Conservation (phyloP, 495 filamentous ascomycete genomes). For the Podospora comata region DNA sequence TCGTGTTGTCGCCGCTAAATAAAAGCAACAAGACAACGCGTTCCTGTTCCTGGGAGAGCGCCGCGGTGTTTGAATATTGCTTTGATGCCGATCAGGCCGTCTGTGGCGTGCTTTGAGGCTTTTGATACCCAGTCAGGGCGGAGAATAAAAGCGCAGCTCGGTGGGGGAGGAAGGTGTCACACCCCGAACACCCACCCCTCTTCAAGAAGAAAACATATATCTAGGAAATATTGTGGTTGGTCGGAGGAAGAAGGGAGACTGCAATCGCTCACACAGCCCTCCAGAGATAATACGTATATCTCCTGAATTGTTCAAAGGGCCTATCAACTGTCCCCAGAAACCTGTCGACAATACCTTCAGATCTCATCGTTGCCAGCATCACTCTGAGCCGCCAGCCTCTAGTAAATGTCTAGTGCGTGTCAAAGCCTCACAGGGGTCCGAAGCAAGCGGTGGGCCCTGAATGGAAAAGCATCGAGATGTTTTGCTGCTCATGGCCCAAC, state of each 20-base stretch:
- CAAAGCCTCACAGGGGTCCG: too few species aligned
- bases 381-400: too few species aligned
- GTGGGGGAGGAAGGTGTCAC: background rate
- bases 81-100: background rate
- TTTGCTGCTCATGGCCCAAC: background rate
- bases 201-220: background rate
- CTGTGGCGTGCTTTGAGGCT: background rate
- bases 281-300: too few species aligned
- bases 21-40: conserved; percentile 10
- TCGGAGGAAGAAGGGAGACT: background rate
- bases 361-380: too few species aligned
- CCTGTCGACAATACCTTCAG: too few species aligned
- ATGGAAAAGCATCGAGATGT: background rate
- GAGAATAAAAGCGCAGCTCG: too few species aligned
- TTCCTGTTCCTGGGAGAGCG: background rate
- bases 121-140: background rate
- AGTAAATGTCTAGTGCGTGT: too few species aligned
- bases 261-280: too few species aligned
- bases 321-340: too few species aligned
- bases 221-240: too few species aligned
- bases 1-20: conserved; percentile 7
- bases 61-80: background rate
- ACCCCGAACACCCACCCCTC: background rate
- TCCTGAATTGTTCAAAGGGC: too few species aligned
- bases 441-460: background rate